Conservation (phyloP, 2,329 filamentous ascomycete genomes). For the Pseudogymnoascus sp. region DNA sequence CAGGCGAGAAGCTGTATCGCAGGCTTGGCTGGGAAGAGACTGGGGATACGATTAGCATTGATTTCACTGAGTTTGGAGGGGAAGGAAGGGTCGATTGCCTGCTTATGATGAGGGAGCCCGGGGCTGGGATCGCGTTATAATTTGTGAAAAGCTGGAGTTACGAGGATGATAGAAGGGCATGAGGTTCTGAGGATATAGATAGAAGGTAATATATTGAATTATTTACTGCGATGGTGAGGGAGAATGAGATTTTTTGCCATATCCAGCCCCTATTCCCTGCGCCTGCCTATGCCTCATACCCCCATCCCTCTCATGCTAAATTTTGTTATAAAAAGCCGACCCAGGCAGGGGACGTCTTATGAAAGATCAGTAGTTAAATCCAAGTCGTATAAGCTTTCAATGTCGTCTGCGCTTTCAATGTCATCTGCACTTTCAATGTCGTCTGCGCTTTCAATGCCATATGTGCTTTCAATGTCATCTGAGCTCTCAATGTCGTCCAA, state of each 20-base stretch:
- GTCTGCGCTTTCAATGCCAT: too few relatives aligned
- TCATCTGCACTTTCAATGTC: conserved; percentile 46
- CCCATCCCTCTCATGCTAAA: too few relatives aligned
- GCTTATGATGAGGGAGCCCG: conserved; percentile 10
- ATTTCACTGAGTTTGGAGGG: conserved; percentile 1
- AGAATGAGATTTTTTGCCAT: not conserved
- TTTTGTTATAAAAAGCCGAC: too few relatives aligned
- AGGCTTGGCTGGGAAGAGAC: conserved; percentile 33
- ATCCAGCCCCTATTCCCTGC: too few relatives aligned
- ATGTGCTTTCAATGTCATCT: conserved; percentile 31
- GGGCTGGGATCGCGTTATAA: not conserved
- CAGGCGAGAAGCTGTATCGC: conserved; percentile 32
- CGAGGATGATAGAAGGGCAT: not conserved
- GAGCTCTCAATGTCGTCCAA: conserved; percentile 51
- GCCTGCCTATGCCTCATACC: too few relatives aligned
- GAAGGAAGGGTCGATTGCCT: not conserved
- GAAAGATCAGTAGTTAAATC: too few relatives aligned
- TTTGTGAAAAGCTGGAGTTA: not conserved
- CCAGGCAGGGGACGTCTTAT: too few relatives aligned
- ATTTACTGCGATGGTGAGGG: too few relatives aligned
- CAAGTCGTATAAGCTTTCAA: too few relatives aligned
- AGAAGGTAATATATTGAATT: too few relatives aligned
- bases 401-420: conserved; percentile 17
- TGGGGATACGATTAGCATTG: not conserved
- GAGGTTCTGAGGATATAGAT: not conserved